Base-by-base conservation (phyloP, 371 early-diverging fungal genomes). In the Mortierella sp. region DNA sequence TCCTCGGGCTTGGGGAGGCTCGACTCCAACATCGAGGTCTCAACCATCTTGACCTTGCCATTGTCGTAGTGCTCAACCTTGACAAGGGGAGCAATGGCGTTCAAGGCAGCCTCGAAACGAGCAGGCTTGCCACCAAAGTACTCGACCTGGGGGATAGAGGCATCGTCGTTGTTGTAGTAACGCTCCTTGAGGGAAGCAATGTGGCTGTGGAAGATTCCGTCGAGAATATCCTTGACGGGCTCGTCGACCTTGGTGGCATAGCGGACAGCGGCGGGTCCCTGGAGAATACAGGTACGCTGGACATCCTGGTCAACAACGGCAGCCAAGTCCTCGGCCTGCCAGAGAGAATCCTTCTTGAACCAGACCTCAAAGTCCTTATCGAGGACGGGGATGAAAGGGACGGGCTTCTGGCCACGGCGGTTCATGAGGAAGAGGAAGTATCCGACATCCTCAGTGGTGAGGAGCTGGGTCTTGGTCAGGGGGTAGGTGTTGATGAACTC, bases 291-390 rank as follows among this genome's bases (percentile, higher is more conserved):
- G n/a, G 96, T 96, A 83, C 99, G 94, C 78, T 94, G 94, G 32
- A 96, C 95, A 88, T 98, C 99, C 88, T 96, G 95, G 79, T 91
- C 98, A 3, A 96, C 95, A 70, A 98, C 96, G 44, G 99, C 97
- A 70, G 95, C 95, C 21, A 98, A 88, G 79, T 97, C 96, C 89
- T 98, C 99, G 11, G 96, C 92, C 89, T 98, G 99, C 98, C 99
- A 98, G 74, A 98, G 91, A 46, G 96, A 96, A 88, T 98, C 99
- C 94, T 98, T 98, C 94, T 98, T 98, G 91, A 98, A 94, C 97
- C 97, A 96, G 70, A 94, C 91, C 87, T 97, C 97, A 88, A 99
- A 97, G 87, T 96, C 95, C 90, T 96, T 96, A 88, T 98, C 98
- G 80, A 98, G 86, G 41, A 96, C 94, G 27, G 97, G 98, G 70